phyloP scores from a whole-genome alignment of 139 green algal species.

The Diplosphaera chodatii region DNA sequence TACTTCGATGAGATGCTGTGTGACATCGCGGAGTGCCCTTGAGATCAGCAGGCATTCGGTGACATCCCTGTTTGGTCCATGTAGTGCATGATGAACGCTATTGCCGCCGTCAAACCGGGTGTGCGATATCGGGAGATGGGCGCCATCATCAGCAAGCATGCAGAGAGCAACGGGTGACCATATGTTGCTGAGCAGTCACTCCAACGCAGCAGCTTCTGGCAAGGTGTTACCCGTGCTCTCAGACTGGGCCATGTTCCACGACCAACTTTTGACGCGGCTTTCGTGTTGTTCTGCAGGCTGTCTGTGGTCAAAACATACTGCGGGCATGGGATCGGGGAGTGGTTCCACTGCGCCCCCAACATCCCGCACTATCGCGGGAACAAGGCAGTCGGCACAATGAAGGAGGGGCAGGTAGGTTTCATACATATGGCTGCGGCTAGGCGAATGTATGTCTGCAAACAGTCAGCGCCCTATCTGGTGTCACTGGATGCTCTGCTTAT shows the following conservation, averaged over 20 bases:
- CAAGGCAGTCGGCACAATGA: slow-evolving; percentile 90
- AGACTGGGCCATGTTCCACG: no score
- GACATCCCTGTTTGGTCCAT: background rate
- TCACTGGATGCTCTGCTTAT: no score
- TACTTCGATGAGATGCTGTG: no score
- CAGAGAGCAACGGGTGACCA: slow-evolving; percentile 37
- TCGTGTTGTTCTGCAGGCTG: slow-evolving; percentile 43
- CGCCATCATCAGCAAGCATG: slow-evolving; percentile 77
- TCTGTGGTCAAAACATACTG: slow-evolving; percentile 91
- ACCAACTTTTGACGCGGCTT: no score
- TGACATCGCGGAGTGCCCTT: no score
- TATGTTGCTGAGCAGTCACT: no score
- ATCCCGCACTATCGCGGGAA: slow-evolving; percentile 93
- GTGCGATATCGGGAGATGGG: slow-evolving; percentile 86
- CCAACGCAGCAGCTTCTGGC: no score
- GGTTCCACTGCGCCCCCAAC: slow-evolving; percentile 97
- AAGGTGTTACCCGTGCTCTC: no score
- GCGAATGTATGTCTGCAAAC: no score
- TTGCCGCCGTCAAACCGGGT: slow-evolving; percentile 82
- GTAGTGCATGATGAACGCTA: slow-evolving; percentile 76
- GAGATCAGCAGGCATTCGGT: no score
- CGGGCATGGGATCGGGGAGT: slow-evolving; percentile 92
- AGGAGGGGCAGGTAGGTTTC: slow-evolving; percentile 45
- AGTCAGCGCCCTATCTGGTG: no score
- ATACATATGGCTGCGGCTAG: no score